Conservation (phyloP, 148 eudicot genomes). For the Bassia scoparia region DNA sequence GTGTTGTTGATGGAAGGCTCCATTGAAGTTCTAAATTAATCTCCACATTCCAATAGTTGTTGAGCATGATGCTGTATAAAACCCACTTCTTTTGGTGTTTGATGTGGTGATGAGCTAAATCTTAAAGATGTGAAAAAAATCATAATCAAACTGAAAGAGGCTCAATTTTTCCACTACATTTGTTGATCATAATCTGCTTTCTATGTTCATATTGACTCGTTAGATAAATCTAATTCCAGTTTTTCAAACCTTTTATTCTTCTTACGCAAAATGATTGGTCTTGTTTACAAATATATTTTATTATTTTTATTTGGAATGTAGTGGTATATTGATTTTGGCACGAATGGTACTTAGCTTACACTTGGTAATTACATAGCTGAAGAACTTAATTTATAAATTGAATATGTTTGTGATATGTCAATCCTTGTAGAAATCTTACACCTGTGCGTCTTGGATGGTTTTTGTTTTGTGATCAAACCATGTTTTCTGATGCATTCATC, state of each 20-base stretch:
- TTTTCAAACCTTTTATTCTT: background rate
- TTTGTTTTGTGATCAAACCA: background rate
- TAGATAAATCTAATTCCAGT: background rate
- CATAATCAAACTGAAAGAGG: background rate
- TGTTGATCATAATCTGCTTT: background rate
- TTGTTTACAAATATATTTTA: background rate
- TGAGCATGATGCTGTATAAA: too few species aligned
- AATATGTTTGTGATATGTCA: background rate
- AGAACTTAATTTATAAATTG: background rate
- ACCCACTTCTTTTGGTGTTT: background rate
- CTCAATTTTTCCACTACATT: background rate
- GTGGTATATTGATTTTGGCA: too few species aligned
- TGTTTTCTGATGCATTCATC: background rate
- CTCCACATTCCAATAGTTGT: too few species aligned
- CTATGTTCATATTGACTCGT: too few species aligned
- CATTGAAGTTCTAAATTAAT: too few species aligned
- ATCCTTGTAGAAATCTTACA: background rate
- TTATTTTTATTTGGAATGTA: background rate
- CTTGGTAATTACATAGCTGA: background rate
- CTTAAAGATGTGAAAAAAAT: background rate
- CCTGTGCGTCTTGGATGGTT: constrained; percentile 8
- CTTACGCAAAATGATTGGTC: background rate
- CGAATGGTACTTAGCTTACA: background rate
- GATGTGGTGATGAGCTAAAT: background rate
- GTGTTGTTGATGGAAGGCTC: too few species aligned